Conservation (phyloP, 768 basidiomycete species). For the Tylopilus vinaceipallidus region DNA sequence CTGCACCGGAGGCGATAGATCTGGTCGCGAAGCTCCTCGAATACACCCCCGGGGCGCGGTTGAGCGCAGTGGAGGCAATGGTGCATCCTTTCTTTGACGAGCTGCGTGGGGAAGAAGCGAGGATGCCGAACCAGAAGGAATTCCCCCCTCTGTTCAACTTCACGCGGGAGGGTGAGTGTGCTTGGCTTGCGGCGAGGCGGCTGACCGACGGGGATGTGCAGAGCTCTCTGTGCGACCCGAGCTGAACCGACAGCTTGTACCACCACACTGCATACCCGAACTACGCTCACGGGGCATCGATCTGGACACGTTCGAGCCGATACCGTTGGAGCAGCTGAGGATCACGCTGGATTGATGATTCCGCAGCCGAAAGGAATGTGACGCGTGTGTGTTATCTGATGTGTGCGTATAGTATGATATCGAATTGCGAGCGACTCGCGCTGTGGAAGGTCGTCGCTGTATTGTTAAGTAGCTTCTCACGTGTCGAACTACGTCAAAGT, state of each 20-base stretch:
- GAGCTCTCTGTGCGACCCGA: slow-evolving; percentile 97
- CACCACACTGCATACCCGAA: slow-evolving; percentile 85
- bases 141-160: slow-evolving; percentile 95
- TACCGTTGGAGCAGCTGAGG: slow-evolving; percentile 94
- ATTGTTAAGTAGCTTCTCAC: slow-evolving; percentile 17
- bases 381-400: slow-evolving; percentile 28
- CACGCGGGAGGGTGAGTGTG: slow-evolving; percentile 83
- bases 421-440: slow-evolving; percentile 29
- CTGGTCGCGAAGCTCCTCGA: slow-evolving; percentile 93
- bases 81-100: slow-evolving; percentile 97
- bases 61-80: slow-evolving; percentile 91
- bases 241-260: slow-evolving; percentile 88
- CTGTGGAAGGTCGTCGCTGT: slow-evolving; percentile 29
- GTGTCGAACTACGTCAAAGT: too few species aligned
- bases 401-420: slow-evolving; percentile 37
- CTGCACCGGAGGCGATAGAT: slow-evolving; percentile 93
- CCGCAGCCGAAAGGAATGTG: slow-evolving; percentile 26
- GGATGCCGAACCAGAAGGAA: slow-evolving; percentile 96
- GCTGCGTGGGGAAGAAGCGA: slow-evolving; percentile 81
- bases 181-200: not conserved
- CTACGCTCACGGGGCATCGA: slow-evolving; percentile 83
- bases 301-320: slow-evolving; percentile 91
- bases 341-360: slow-evolving; percentile 83
- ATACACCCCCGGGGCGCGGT: slow-evolving; percentile 93
- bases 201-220: slow-evolving; percentile 32